Evolutionary conservation across 257 asterid genomes (phyloP), one percentile per base, ranked within the genome.

Genomic region (Dorcoceras hygrometricum): DNA sequence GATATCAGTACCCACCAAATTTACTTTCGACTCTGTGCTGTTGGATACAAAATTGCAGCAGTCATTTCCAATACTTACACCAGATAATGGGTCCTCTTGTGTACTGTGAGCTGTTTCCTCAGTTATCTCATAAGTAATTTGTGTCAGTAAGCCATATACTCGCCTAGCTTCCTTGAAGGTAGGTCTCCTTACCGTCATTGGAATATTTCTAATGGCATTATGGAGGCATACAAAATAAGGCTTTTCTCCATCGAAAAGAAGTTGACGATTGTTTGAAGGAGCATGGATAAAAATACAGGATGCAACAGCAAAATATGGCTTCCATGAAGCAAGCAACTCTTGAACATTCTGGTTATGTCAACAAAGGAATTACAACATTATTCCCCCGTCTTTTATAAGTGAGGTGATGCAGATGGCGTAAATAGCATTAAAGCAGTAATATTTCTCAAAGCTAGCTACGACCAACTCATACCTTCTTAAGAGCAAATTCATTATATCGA

Each of bases 401-500:
- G 55, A 34, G 62, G 6, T 11, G 46, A 78, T 39, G 25, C 53
- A 71, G 34, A 20, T 39, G n/a, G 6, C 50, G 62, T 3, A 23
- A 62, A 22, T 16, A 9, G 23, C 48, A 12, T 69, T 53, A 51
- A 31, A 32, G 22, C 9, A 23, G 23, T 71, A 39, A 59, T 59
- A 51, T 64, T 54, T 62, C 63, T 63, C 57, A 6, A 43, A 19
- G 18, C 32, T 22, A 57, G 26, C 23, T 66, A 65, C 67, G 65
- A 22, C 24, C 65, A 39, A 39, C 50, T 0, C 59, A 11, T 78
- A 93, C 99, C 97, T 88, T 93, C 73, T 90, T 90, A 20, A 93
- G 87, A 69, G 82, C 97, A 62, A 90, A 80, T 75, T 93, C 99
- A 78, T 93, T 93, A 75, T 93, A 82, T 9, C 99, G 94, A 65